These are phyloP conservation scores for Cladosporium cucumerinum DNA, from an alignment of 2,329 filamentous ascomycete species.

Conservation along the genomic window DNA sequence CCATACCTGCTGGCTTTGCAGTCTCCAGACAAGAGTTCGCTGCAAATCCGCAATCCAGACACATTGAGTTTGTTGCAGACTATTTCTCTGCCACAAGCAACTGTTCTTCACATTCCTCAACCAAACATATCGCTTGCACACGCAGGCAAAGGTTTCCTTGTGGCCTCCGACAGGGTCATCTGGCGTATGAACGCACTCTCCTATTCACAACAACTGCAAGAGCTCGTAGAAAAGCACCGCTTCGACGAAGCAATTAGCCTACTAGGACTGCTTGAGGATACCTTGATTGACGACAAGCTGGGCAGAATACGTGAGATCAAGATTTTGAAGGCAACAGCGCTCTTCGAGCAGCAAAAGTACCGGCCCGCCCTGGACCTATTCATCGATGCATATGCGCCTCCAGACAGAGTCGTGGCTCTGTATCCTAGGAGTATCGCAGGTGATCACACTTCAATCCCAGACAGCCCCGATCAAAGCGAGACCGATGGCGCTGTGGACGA, in stretches of 20 bases:
- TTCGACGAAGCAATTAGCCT: constrained; percentile 93
- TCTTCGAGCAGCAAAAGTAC: constrained; percentile 82
- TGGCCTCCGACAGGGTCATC: constrained; percentile 83
- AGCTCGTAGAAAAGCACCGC: constrained; percentile 68
- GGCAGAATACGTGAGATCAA: constrained; percentile 80
- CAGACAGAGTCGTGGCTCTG: constrained; percentile 78
- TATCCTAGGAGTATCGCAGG: constrained; percentile 85
- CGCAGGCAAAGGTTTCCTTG: constrained; percentile 91
- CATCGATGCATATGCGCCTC: constrained; percentile 82
- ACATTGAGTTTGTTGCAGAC: constrained; percentile 87
- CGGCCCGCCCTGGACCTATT: constrained; percentile 85
- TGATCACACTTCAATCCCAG: constrained; percentile 63
- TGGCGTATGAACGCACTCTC: constrained; percentile 95
- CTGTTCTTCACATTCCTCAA: constrained; percentile 83
- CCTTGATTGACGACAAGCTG: constrained; percentile 76
- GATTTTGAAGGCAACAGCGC: constrained; percentile 80
- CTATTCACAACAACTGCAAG: constrained; percentile 84
- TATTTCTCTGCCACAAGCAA: constrained; percentile 76
- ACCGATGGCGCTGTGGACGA: constrained; percentile 42
- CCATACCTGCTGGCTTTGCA: constrained; percentile 90
- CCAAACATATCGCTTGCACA: constrained; percentile 93
- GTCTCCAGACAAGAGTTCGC: constrained; percentile 72
- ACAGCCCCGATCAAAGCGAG: constrained; percentile 42
- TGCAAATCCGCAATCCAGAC: constrained; percentile 90
- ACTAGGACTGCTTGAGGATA: constrained; percentile 86